Conservation (phyloP, 352 stramenopile species). For the Phytophthora brassicae region DNA sequence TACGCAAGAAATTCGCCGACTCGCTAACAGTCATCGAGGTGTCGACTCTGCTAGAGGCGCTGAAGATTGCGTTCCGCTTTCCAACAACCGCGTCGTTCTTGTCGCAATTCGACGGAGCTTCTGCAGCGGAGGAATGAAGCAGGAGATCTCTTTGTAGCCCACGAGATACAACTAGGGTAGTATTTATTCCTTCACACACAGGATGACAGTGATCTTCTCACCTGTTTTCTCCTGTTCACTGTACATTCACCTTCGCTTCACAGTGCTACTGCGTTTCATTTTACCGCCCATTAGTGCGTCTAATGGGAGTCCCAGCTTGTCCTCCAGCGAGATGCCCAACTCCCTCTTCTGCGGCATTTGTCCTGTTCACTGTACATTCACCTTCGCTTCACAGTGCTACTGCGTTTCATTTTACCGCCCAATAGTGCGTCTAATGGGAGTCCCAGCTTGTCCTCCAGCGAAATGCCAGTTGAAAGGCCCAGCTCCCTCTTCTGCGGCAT, state of each 20-base stretch:
- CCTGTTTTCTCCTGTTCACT: conserved; percentile 11
- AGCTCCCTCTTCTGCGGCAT: conserved; percentile 16
- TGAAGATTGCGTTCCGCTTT: conserved; percentile 56
- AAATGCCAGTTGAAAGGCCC: conserved; percentile 25
- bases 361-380: conserved; percentile 24
- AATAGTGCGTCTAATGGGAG: conserved; percentile 72
- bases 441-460: conserved; percentile 64
- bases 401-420: conserved; percentile 32
- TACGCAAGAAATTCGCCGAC: conserved; percentile 56
- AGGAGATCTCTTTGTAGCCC: conserved; percentile 4
- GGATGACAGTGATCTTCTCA: conserved; percentile 22
- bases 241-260: conserved; percentile 31
- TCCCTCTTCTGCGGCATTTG: too few relatives aligned
- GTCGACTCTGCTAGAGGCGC: conserved; percentile 60
- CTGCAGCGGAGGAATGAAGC: conserved; percentile 12
- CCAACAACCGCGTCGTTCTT: conserved; percentile 22
- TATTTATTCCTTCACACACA: conserved; percentile 36
- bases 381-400: conserved; percentile 27
- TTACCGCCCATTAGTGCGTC: conserved; percentile 54
- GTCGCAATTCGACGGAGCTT: conserved; percentile 10
- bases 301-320: conserved; percentile 65
- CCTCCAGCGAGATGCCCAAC: conserved; percentile 48
- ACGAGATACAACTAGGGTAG: conserved; percentile 32
- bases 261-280: conserved; percentile 34
- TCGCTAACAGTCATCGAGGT: conserved; percentile 65